These are phyloP conservation scores for Carex parvula DNA, from an alignment of 176 grass and related monocot species.

Conservation along the genomic window DNA sequence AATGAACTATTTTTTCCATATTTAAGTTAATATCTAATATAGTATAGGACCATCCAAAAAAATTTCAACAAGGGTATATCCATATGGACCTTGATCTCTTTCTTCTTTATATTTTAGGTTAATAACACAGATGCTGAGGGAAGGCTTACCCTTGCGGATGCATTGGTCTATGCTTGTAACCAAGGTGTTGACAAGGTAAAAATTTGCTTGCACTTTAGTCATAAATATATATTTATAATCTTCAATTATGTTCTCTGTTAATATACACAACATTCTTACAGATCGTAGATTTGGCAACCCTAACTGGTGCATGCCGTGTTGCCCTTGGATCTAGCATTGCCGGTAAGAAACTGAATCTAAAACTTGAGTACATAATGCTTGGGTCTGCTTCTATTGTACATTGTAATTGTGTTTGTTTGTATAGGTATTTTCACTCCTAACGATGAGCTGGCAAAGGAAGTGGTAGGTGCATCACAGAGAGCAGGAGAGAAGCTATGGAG, in stretches of 20 bases:
- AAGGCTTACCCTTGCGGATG: slow-evolving; percentile 96
- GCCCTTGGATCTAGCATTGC: slow-evolving; percentile 86
- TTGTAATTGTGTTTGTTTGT: not conserved
- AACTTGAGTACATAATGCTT: not conserved
- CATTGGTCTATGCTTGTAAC: slow-evolving; percentile 93
- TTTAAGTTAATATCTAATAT: not conserved
- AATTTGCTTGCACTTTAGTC: not conserved
- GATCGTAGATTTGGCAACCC: slow-evolving; percentile 90
- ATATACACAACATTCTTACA: slow-evolving; percentile 30
- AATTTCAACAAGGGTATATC: not conserved
- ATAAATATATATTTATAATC: no score
- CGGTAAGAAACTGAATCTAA: slow-evolving; percentile 39
- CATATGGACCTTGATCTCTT: not conserved
- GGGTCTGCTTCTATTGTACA: not conserved
- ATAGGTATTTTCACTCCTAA: slow-evolving; percentile 80
- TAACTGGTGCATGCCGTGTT: slow-evolving; percentile 75
- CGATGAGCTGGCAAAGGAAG: slow-evolving; percentile 85
- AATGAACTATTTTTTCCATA: not conserved
- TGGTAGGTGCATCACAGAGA: slow-evolving; percentile 59
- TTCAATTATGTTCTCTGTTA: not conserved
- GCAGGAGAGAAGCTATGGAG: slow-evolving; percentile 97
- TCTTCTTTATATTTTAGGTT: slow-evolving; percentile 45
- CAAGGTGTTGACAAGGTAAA: slow-evolving; percentile 97
- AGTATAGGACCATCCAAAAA: not conserved
- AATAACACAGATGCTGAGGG: slow-evolving; percentile 98